Evolutionary conservation across 306 rosid genomes (phyloP).

Genomic region (Carpinus fangiana): DNA sequence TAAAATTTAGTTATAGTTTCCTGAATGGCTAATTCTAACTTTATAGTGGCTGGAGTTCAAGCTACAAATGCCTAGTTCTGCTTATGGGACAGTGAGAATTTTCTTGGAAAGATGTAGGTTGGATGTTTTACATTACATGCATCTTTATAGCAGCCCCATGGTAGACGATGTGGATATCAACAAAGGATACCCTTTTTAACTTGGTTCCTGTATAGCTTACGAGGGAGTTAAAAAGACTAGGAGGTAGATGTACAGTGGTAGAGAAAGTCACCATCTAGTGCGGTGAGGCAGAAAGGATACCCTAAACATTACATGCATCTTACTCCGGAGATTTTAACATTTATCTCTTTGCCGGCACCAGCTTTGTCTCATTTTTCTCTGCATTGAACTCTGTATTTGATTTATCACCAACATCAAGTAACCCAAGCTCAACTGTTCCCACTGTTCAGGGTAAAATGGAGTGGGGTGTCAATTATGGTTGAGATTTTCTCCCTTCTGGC

Average conservation of each 20-base stretch:
- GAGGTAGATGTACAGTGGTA: too few relatives aligned
- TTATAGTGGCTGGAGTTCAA: background rate
- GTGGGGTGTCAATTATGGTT: conserved; percentile 67
- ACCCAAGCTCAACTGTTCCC: background rate
- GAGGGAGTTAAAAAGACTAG: too few relatives aligned
- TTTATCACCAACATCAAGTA: background rate
- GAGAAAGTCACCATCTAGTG: too few relatives aligned
- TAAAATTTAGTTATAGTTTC: background rate
- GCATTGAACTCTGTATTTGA: background rate
- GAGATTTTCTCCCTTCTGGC: conserved; percentile 75
- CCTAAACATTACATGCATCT: background rate
- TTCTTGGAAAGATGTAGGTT: background rate
- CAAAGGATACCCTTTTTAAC: too few relatives aligned
- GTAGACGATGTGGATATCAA: too few relatives aligned
- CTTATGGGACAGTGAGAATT: background rate
- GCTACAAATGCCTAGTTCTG: background rate
- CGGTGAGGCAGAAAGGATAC: too few relatives aligned
- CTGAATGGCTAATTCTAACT: background rate
- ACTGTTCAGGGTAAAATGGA: conserved; percentile 49
- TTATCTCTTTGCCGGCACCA: background rate
- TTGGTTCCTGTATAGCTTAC: too few relatives aligned
- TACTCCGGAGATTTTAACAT: background rate
- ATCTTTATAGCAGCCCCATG: background rate
- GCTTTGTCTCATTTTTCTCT: background rate
- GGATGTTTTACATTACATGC: background rate